A percentile compares a stretch with the other conserved stretches of the same genome.
Conservation (phyloP, 805 yeast species). For the Ascoidea rubescens region DNA sequence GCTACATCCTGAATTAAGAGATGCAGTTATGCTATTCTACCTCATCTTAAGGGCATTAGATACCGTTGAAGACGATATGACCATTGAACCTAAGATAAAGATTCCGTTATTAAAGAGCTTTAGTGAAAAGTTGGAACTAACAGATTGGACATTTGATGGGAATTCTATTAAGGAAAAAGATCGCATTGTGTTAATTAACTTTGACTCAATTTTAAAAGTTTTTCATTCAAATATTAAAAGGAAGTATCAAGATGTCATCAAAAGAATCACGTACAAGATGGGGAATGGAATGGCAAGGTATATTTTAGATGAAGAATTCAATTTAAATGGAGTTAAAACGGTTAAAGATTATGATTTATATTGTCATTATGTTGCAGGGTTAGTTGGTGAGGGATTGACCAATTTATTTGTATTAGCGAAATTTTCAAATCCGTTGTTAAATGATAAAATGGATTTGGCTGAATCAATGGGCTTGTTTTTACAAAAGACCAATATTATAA, state of each 20-base stretch:
- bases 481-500: conserved; percentile 90
- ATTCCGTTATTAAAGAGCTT: conserved; percentile 62
- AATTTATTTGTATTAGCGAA: conserved; percentile 63
- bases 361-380: conserved; percentile 95
- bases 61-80: conserved; percentile 94
- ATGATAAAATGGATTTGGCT: conserved; percentile 38
- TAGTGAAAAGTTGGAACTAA: conserved; percentile 41
- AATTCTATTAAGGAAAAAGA: conserved; percentile 70
- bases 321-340: conserved; percentile 65
- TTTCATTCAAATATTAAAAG: conserved; percentile 53
- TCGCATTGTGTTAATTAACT: conserved; percentile 67
- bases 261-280: conserved; percentile 72
- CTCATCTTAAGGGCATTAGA: conserved; percentile 81
- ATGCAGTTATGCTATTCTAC: conserved; percentile 74
- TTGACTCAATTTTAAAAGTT: conserved; percentile 54
- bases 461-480: conserved; percentile 89
- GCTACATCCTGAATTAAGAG: conserved; percentile 77
- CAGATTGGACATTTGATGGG: conserved; percentile 75
- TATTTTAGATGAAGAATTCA: conserved; percentile 63
- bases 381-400: conserved; percentile 94
- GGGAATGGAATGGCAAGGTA: conserved; percentile 98
- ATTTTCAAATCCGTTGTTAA: conserved; percentile 43
- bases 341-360: conserved; percentile 75
- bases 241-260: conserved; percentile 64
- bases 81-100: conserved; percentile 57